phyloP scores from a whole-genome alignment of 805 yeast genomes.

The Zygosaccharomyces rouxii region DNA sequence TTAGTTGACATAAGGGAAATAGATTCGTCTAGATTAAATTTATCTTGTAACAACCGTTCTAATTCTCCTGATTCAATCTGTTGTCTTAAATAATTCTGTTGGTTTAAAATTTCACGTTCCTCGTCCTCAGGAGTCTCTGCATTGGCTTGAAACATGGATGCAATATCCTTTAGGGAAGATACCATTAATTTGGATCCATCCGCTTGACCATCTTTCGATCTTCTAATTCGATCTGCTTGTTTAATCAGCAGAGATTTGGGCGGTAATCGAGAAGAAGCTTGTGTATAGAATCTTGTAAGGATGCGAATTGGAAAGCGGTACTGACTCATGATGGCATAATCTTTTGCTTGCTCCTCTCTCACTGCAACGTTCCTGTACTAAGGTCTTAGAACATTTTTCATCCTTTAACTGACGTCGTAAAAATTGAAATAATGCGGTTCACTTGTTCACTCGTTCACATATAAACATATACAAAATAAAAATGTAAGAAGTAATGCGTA shows the following conservation, averaged over 20 bases:
- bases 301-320: neutral
- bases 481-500: neutral
- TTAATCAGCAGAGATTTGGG: conserved; percentile 23
- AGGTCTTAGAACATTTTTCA: no score
- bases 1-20: conserved; percentile 3
- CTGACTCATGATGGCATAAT: neutral
- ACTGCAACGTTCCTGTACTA: neutral
- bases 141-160: conserved; percentile 26
- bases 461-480: neutral
- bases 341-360: neutral
- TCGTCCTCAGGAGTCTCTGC: conserved; percentile 28
- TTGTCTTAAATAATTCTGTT: conserved; percentile 8
- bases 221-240: conserved; percentile 20
- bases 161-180: conserved; percentile 25
- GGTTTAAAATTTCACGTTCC: conserved; percentile 9
- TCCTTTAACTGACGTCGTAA: neutral
- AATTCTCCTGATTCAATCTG: conserved; percentile 18
- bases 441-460: neutral
- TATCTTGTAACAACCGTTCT: conserved; percentile 11
- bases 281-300: neutral
- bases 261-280: conserved; percentile 11
- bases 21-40: conserved; percentile 12
- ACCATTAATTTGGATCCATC: conserved; percentile 10
- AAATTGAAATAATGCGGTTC: neutral
- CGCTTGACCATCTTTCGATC: conserved; percentile 4